A percentile compares a stretch with the other conserved stretches of the same genome.
Conservation (phyloP, 495 filamentous ascomycete genomes). For the Penicillium pulvis region DNA sequence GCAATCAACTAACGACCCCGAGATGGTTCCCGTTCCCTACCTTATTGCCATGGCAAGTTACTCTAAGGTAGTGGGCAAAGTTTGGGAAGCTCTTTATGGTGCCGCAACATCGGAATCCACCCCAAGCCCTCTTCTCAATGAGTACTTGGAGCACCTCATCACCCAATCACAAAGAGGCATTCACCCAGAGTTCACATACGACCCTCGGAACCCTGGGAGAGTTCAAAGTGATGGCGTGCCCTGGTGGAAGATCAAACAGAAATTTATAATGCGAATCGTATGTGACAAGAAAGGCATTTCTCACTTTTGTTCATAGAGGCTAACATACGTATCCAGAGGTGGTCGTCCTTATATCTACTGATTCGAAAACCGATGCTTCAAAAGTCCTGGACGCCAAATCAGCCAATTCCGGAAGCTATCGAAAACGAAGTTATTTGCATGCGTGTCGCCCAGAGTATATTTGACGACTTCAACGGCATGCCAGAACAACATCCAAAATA, state of each 20-base stretch:
- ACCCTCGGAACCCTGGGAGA: constrained; percentile 5
- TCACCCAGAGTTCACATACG: constrained; percentile 19
- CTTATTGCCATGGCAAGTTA: constrained; percentile 28
- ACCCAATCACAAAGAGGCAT: constrained; percentile 24
- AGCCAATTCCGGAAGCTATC: constrained; percentile 9
- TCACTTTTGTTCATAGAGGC: not conserved
- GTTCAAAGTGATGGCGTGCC: not conserved
- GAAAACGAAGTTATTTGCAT: constrained; percentile 31
- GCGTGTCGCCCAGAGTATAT: constrained; percentile 20
- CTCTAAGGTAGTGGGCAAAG: constrained; percentile 28
- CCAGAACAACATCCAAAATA: constrained; percentile 27
- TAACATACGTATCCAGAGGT: constrained; percentile 17
- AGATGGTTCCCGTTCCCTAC: constrained; percentile 15
- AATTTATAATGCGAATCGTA: constrained; percentile 32
- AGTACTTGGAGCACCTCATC: constrained; percentile 26
- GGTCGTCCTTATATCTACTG: constrained; percentile 29
- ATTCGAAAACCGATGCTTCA: constrained; percentile 30
- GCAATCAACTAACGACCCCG: not conserved
- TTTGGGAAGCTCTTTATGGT: constrained; percentile 33
- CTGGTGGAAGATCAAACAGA: constrained; percentile 29
- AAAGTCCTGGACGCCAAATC: not conserved
- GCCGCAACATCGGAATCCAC: constrained; percentile 17
- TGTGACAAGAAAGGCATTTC: not conserved
- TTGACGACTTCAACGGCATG: constrained; percentile 26
- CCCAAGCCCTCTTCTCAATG: constrained; percentile 19